Evolutionary conservation across 164 flowering plant genomes (phyloP).

Genomic region (Vitis labrusca): DNA sequence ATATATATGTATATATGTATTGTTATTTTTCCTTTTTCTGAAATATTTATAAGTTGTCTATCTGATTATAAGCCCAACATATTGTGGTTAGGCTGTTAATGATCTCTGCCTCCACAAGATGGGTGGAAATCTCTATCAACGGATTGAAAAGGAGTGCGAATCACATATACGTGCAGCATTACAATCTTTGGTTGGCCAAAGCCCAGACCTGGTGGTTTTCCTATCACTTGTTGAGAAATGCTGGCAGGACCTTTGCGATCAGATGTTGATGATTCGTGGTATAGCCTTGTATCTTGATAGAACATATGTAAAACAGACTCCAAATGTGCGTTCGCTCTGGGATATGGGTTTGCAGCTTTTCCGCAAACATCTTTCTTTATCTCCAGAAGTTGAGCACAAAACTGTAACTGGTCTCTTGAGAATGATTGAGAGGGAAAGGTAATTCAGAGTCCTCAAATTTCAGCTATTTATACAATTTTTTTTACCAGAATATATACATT

Average conservation of each 20-base stretch:
- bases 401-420: conserved; percentile 92
- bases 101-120: conserved; percentile 89
- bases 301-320: conserved; percentile 90
- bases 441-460: background rate
- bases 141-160: conserved; percentile 88
- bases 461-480: background rate
- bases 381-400: conserved; percentile 95
- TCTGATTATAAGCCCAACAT: conserved; percentile 2
- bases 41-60: background rate
- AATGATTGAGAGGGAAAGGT: conserved; percentile 97
- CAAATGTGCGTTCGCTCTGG: conserved; percentile 88
- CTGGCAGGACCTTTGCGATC: conserved; percentile 98
- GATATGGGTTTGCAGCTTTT: conserved; percentile 99
- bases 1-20: background rate
- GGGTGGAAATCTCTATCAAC: conserved; percentile 90
- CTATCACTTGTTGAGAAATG: conserved; percentile 87
- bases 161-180: conserved; percentile 70
- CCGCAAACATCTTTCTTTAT: conserved; percentile 82
- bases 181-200: conserved; percentile 85
- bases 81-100: conserved; percentile 70
- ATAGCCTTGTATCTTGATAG: conserved; percentile 95
- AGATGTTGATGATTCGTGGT: conserved; percentile 95
- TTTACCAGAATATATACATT: no score
- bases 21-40: background rate
- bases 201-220: conserved; percentile 92